Conservation (phyloP, 306 rosid genomes). For the Canavalia gladiata region DNA sequence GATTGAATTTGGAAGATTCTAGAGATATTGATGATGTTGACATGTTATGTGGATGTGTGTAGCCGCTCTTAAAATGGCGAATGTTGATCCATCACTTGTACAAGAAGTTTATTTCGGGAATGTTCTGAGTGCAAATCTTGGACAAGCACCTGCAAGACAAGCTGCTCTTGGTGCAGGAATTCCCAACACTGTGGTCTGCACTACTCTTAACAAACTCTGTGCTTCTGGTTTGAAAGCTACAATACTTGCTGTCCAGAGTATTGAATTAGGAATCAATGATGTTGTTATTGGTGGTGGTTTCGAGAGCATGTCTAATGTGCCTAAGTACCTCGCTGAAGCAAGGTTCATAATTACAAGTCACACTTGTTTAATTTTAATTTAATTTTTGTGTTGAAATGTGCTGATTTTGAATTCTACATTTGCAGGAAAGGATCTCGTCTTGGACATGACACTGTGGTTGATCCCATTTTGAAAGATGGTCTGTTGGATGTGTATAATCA, state of each 20-base stretch:
- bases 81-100: conserved; percentile 87
- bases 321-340: conserved; percentile 95
- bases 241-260: conserved; percentile 97
- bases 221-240: conserved; percentile 99
- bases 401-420: conserved; percentile 50
- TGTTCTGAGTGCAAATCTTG: conserved; percentile 97
- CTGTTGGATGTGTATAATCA: conserved; percentile 93
- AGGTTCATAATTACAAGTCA: conserved; percentile 59
- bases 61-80: conserved; percentile 96
- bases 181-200: conserved; percentile 80
- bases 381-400: conserved; percentile 36
- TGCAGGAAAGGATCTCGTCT: conserved; percentile 98
- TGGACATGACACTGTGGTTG: conserved; percentile 97
- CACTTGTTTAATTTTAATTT: conserved; percentile 8
- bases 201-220: conserved; percentile 96
- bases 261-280: conserved; percentile 92
- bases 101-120: conserved; percentile 95
- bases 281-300: conserved; percentile 98
- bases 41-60: conserved; percentile 5
- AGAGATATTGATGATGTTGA: too few relatives aligned
- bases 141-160: conserved; percentile 99
- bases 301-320: conserved; percentile 98
- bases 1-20: not conserved
- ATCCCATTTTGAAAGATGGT: conserved; percentile 97
- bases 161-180: conserved; percentile 99